Evolutionary conservation across 352 stramenopile genomes (phyloP).

Genomic region (Blastocystis sp.): DNA sequence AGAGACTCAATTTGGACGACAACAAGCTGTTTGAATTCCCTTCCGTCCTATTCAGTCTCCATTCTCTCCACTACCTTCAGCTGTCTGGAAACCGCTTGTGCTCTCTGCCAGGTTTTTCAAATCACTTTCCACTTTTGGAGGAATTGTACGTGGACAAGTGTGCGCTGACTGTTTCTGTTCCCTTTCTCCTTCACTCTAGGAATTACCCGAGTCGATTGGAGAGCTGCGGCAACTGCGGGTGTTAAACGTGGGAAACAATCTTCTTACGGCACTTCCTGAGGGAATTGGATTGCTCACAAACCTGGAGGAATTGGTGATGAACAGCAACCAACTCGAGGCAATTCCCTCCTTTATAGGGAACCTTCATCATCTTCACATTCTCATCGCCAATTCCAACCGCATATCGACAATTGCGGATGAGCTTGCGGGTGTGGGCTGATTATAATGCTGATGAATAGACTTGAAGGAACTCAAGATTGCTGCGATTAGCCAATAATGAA

Average conservation of each 20-base stretch:
- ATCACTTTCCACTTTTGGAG: not conserved
- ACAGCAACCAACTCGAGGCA: slow-evolving; percentile 12
- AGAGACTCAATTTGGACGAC: slow-evolving; percentile 26
- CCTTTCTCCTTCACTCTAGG: not conserved
- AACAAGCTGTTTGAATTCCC: slow-evolving; percentile 37
- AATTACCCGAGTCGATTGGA: slow-evolving; percentile 5
- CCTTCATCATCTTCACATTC: not conserved
- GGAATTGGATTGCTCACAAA: not conserved
- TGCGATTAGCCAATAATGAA: slow-evolving; percentile 15
- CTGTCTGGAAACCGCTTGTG: slow-evolving; percentile 30
- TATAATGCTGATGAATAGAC: slow-evolving; percentile 7
- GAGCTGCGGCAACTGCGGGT: not conserved
- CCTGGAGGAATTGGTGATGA: slow-evolving; percentile 8
- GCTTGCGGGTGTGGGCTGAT: not conserved
- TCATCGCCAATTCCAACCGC: slow-evolving; percentile 27
- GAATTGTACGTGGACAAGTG: slow-evolving; percentile 26
- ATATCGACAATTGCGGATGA: slow-evolving; percentile 5
- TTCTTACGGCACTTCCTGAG: not conserved
- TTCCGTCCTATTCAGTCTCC: not conserved
- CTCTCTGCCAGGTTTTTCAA: slow-evolving; percentile 6
- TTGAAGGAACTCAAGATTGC: not conserved
- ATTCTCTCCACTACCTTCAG: not conserved
- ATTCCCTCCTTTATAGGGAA: not conserved
- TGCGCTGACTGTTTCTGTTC: slow-evolving; percentile 4
- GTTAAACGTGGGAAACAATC: slow-evolving; percentile 26